Conservation (phyloP, 2,329 filamentous ascomycete species). For the Trichoderma gracile region DNA sequence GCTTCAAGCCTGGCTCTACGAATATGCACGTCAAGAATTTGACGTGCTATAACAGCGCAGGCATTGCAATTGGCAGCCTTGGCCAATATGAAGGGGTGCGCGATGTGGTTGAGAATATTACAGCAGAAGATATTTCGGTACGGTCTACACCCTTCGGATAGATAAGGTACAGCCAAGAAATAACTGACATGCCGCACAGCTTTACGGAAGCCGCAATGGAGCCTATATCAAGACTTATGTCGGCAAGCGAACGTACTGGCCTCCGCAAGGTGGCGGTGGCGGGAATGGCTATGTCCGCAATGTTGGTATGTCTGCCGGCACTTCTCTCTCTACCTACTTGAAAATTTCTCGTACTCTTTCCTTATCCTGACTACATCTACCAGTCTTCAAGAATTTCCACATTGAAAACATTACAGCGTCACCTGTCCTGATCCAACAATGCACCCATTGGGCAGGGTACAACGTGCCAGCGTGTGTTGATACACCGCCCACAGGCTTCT, state of each 20-base stretch:
- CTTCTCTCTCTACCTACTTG: neutral
- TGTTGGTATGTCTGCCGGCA: neutral
- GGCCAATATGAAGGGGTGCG: conserved; percentile 17
- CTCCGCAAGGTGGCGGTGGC: conserved; percentile 5
- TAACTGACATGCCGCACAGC: neutral
- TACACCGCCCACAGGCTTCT: conserved; percentile 9
- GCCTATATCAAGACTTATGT: conserved; percentile 18
- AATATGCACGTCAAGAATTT: conserved; percentile 18
- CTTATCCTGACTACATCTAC: neutral
- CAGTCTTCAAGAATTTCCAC: conserved; percentile 8
- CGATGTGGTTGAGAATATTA: conserved; percentile 18
- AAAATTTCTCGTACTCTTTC: too few species aligned
- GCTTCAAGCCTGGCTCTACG: conserved; percentile 16
- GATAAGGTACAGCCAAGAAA: neutral
- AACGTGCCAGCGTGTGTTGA: conserved; percentile 11
- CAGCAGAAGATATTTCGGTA: conserved; percentile 15
- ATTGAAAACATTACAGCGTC: conserved; percentile 14
- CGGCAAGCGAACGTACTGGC: conserved; percentile 3
- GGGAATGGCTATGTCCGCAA: conserved; percentile 13
- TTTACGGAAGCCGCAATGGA: conserved; percentile 12
- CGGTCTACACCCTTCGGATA: neutral
- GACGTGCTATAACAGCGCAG: conserved; percentile 14
- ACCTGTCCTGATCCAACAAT: conserved; percentile 7
- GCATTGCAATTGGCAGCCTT: conserved; percentile 14
- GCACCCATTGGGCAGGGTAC: conserved; percentile 11